Conservation (phyloP, 805 yeast species). For the Cyberlindnera amylophila region DNA sequence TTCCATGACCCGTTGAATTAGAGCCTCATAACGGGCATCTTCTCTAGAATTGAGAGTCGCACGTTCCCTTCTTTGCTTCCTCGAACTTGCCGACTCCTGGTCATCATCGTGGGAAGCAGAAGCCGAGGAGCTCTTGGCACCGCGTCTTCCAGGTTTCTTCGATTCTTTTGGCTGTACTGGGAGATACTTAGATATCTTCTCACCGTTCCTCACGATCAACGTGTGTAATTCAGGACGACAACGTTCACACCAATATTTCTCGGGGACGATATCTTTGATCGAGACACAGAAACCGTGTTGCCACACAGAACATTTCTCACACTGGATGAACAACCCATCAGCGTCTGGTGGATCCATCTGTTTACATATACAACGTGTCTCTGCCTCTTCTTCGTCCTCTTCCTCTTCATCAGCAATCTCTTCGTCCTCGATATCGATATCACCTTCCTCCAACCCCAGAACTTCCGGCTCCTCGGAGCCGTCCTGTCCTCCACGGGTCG, state of each 20-base stretch:
- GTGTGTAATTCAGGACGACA: constrained; percentile 85
- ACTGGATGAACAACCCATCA: constrained; percentile 70
- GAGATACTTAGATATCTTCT: constrained; percentile 45
- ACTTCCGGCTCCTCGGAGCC: constrained; percentile 5
- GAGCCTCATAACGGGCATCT: constrained; percentile 40
- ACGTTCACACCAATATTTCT: constrained; percentile 90
- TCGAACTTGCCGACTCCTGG: constrained; percentile 9
- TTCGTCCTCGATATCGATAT: constrained; percentile 3
- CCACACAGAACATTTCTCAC: constrained; percentile 93
- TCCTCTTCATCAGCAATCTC: constrained; percentile 20
- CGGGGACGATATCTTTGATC: constrained; percentile 74
- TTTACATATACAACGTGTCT: constrained; percentile 44
- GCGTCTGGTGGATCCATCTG: constrained; percentile 42
- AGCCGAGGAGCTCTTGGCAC: constrained; percentile 2
- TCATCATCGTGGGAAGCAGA: constrained; percentile 7
- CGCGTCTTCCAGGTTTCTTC: constrained; percentile 27
- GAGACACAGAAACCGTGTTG: constrained; percentile 98
- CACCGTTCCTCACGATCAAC: constrained; percentile 43
- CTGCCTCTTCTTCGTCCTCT: constrained; percentile 40
- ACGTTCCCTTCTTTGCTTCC: constrained; percentile 31
- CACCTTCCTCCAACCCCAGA: not conserved
- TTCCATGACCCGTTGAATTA: constrained; percentile 38
- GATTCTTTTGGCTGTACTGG: constrained; percentile 38
- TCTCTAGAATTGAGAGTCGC: constrained; percentile 30
- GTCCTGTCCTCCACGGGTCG: not conserved